Evolutionary conservation across 176 grass and related monocot species (phyloP).

Genomic region (Avena eriantha): DNA sequence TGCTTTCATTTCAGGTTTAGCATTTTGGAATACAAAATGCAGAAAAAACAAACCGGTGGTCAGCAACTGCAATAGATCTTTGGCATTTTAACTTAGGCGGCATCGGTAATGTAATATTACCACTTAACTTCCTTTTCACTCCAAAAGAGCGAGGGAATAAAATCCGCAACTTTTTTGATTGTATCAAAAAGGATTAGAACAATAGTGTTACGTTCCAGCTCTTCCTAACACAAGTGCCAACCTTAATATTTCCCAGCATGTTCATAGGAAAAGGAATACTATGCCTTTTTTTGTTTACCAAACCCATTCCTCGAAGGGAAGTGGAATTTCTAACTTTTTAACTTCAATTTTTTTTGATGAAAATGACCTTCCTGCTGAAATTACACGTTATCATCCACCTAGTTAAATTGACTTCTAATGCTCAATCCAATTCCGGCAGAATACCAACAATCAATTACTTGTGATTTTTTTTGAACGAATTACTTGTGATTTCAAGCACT

Average conservation of each 20-base stretch:
- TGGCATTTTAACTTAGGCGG: conserved; percentile 37
- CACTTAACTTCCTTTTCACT: neutral
- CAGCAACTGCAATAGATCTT: conserved; percentile 11
- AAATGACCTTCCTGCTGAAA: neutral
- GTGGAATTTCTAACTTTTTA: neutral
- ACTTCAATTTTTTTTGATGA: too few species aligned
- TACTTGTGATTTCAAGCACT: neutral
- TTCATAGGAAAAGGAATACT: neutral
- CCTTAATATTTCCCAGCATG: neutral
- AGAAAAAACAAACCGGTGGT: neutral
- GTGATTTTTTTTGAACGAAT: neutral
- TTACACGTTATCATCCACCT: neutral
- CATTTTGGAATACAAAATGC: conserved; percentile 13
- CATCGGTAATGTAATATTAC: conserved; percentile 21
- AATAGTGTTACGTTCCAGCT: conserved; percentile 15
- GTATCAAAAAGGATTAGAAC: conserved; percentile 25
- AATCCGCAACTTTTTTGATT: conserved; percentile 36
- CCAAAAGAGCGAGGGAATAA: conserved; percentile 33
- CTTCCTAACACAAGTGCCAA: neutral
- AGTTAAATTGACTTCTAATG: neutral
- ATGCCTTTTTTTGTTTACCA: neutral
- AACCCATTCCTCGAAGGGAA: neutral
- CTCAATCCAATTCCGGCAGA: neutral
- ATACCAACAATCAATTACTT: neutral
- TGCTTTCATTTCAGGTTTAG: conserved; percentile 41